phyloP scores from a whole-genome alignment of 2,329 filamentous ascomycete species.

The Purpureocillium takamizusanense region DNA sequence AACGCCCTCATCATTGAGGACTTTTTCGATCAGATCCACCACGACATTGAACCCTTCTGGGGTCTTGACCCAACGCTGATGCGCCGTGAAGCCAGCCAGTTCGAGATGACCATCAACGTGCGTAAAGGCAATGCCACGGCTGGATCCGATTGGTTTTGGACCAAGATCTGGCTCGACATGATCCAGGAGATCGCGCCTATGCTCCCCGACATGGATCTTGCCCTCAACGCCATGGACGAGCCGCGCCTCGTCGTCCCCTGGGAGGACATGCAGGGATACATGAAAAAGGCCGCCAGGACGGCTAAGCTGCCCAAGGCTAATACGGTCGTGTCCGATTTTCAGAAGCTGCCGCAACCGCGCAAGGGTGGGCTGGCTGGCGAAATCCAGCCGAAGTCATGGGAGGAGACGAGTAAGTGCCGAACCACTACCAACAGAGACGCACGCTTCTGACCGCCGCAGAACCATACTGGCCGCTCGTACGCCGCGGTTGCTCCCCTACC shows the following conservation, averaged over 20 bases:
- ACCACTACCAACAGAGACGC: not conserved
- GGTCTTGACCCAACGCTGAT: conserved; percentile 37
- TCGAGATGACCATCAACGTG: conserved; percentile 53
- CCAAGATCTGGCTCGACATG: conserved; percentile 45
- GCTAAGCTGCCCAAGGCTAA: conserved; percentile 32
- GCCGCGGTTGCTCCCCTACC: conserved; percentile 52
- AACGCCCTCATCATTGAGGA: conserved; percentile 50
- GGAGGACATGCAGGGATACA: conserved; percentile 48
- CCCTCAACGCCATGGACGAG: conserved; percentile 60
- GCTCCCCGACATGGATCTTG: conserved; percentile 59
- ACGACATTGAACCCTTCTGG: conserved; percentile 52
- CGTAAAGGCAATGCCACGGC: conserved; percentile 42
- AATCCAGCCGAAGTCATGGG: conserved; percentile 36
- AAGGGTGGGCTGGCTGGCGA: conserved; percentile 23
- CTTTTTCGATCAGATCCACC: conserved; percentile 56
- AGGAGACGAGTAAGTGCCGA: conserved; percentile 34
- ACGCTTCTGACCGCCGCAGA: conserved; percentile 18
- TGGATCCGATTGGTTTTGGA: conserved; percentile 49
- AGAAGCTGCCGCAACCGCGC: conserved; percentile 28
- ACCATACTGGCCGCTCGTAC: conserved; percentile 48
- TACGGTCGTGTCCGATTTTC: conserved; percentile 34
- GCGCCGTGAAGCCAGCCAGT: conserved; percentile 42
- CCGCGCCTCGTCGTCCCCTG: conserved; percentile 54
- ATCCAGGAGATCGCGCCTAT: conserved; percentile 42
- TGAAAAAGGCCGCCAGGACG: conserved; percentile 42